phyloP scores from a whole-genome alignment of 2,329 filamentous ascomycete species.

The Hortaea sp. region DNA sequence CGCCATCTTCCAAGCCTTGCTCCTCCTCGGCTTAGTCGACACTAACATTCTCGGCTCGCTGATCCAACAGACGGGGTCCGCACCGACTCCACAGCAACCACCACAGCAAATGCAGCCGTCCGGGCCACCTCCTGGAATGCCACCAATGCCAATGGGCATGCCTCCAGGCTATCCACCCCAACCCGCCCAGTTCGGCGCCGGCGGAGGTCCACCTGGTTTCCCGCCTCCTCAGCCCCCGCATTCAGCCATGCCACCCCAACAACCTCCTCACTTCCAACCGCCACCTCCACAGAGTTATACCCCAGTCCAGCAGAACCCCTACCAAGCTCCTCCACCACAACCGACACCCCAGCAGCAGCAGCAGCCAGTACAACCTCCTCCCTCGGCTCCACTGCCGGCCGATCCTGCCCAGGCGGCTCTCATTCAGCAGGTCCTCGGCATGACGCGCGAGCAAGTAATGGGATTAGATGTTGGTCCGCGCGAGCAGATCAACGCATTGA shows the following conservation, averaged over 20 bases:
- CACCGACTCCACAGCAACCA: constrained; percentile 21
- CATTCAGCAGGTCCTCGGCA: constrained; percentile 68
- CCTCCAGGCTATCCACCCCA: constrained; percentile 13
- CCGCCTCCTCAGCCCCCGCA: constrained; percentile 12
- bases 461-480: constrained; percentile 54
- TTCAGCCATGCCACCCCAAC: constrained; percentile 22
- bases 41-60: constrained; percentile 73
- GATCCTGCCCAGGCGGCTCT: constrained; percentile 58
- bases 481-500: constrained; percentile 67
- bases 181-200: constrained; percentile 21
- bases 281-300: constrained; percentile 29
- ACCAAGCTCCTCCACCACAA: constrained; percentile 31
- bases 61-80: constrained; percentile 45
- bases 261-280: constrained; percentile 18
- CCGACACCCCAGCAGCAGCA: constrained; percentile 27
- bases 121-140: constrained; percentile 1
- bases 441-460: constrained; percentile 73
- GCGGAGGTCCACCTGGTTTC: constrained; percentile 14
- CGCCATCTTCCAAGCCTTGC: constrained; percentile 86
- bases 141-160: constrained; percentile 7
- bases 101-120: constrained; percentile 9
- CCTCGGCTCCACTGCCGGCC: constrained; percentile 27
- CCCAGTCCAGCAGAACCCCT: constrained; percentile 32
- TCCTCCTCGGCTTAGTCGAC: constrained; percentile 87
- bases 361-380: constrained; percentile 32